phyloP scores from a whole-genome alignment of 2,329 filamentous ascomycete species.

The Didymella glomerata region DNA sequence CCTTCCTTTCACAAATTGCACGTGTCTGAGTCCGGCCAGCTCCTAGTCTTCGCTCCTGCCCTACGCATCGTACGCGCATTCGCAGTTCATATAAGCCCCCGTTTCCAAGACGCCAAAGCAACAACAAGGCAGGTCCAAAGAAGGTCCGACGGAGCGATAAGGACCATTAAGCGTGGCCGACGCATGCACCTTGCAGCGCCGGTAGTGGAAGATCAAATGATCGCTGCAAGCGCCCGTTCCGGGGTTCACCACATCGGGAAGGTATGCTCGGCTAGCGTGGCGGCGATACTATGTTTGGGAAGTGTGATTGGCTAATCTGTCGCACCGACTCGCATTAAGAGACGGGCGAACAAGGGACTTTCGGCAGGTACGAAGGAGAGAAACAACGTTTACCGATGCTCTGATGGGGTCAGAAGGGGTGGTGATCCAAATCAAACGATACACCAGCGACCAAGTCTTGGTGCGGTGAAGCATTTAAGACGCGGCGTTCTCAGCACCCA shows the following conservation, averaged over 20 bases:
- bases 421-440: conserved; percentile 9
- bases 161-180: conserved; percentile 10
- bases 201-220: conserved; percentile 19
- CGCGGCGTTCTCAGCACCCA: not conserved
- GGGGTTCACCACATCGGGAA: conserved; percentile 16
- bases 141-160: conserved; percentile 18
- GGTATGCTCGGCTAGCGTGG: conserved; percentile 17
- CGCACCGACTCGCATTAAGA: conserved; percentile 13
- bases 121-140: conserved; percentile 18
- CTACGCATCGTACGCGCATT: conserved; percentile 11
- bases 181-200: conserved; percentile 5
- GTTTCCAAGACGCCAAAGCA: conserved; percentile 9
- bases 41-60: conserved; percentile 19
- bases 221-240: conserved; percentile 22
- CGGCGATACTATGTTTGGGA: conserved; percentile 7
- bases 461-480: conserved; percentile 10
- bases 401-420: conserved; percentile 11
- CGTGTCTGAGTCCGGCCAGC: not conserved
- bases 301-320: conserved; percentile 9
- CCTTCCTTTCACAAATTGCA: conserved; percentile 9
- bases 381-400: conserved; percentile 14
- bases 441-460: not conserved
- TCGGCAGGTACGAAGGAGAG: conserved; percentile 22
- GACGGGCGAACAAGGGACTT: conserved; percentile 21
- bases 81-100: conserved; percentile 13